Evolutionary conservation across 805 yeast species (phyloP), one percentile per base, ranked within the genome.

Genomic region (Metahyphopichia silvanorum): DNA sequence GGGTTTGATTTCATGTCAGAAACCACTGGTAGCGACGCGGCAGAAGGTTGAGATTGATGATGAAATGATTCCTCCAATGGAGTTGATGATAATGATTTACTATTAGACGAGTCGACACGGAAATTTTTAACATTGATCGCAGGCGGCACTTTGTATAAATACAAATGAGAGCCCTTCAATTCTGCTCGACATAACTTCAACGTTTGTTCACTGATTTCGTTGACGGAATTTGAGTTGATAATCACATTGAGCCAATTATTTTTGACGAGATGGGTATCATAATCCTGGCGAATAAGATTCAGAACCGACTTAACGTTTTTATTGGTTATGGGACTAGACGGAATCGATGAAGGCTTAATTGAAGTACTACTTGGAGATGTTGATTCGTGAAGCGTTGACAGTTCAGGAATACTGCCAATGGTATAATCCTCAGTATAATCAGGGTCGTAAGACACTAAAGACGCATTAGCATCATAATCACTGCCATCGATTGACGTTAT

Each of bases 151-250:
- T 76, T 82, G 62, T 74, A 84, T 12, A 88, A 54, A 33, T 69
- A 66, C 32, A 88, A 57, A 26, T 67, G 64, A 2, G 88, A 76
- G 13, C 95, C 95, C 45, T 71, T 76, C 36, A 88, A 60, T 47
- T 79, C 86, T 0, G 83, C 87, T 31, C 82, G 67, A 35, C 66
- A 76, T 20, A 86, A 53, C 37, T 72, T 60, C 54, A 71, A 43
- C 19, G 58, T 60, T 6, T 55, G 57, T 26, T 60, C 68, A 27
- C 54, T 39, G 45, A 57, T 53, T 27, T 60, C 66, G 25, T 41
- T 47, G 16, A 51, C 51, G 4, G 62, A 53, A 31, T 54, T 43
- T 21, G 63, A 51, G 44, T 57, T 63, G 19, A 60, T 37, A 9
- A 61, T 55, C 5, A 53, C 63, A 34, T 67, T 67, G 21, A 63